Evolutionary conservation across 495 filamentous ascomycete genomes (phyloP), one percentile per base, ranked within the genome.

Genomic region (Xylaria intraflava): DNA sequence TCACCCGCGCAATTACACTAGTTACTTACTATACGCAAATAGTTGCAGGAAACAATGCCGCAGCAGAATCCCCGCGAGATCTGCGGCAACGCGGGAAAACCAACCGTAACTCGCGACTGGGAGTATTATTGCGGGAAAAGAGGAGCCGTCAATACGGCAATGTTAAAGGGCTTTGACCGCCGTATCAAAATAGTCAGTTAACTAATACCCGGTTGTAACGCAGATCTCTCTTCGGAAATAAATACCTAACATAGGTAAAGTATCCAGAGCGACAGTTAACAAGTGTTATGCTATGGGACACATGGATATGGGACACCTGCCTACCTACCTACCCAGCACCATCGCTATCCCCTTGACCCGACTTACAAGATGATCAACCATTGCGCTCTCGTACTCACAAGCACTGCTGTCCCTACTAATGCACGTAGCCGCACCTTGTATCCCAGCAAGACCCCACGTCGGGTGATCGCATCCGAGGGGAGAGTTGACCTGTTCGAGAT

Each of bases 41-140:
- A n/a, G n/a, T n/a, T n/a, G n/a, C n/a, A n/a, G n/a, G n/a, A n/a
- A n/a, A n/a, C n/a, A n/a, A n/a, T n/a, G n/a, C n/a, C n/a, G n/a
- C n/a, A n/a, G n/a, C n/a, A n/a, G n/a, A n/a, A n/a, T n/a, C 46
- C 46, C 36, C 20, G 27, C 22, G 47, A 52, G 36, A 60, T 57
- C 43, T 57, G 57, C 55, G 59, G 62, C 61, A 57, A 53, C 52
- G 40, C 59, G 51, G 53, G 23, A 41, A 51, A 59, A 48, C 39
- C 46, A 48, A 50, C 51, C 62, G 50, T 45, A 29, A 61, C 57
- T 57, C 52, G 20, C 33, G 53, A 41, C 29, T 57, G 57, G 33
- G 52, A 61, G 43, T 59, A 65, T 65, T 61, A n/a, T n/a, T n/a
- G n/a, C n/a, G 62, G 60, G 55, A 58, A 58, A 38, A 49, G 54